phyloP scores from a whole-genome alignment of 73 alveolate species.

The Paramecium tetraurelia region DNA sequence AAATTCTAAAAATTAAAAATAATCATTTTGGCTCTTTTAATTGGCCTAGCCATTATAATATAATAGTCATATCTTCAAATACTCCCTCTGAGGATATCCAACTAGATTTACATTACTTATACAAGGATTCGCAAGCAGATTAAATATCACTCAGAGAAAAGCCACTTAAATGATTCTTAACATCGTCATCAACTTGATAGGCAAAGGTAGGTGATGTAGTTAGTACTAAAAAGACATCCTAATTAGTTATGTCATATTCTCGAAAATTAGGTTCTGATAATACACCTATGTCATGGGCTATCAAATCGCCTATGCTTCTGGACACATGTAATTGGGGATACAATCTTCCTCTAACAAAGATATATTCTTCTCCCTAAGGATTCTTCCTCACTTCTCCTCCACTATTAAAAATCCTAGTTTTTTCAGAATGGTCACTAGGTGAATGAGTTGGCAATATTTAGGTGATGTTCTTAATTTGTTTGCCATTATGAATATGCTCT shows the following conservation, averaged over 20 bases:
- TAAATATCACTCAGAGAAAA: not conserved
- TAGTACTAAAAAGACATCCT: constrained; percentile 64
- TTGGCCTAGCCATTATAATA: constrained; percentile 32
- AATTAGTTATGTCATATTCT: constrained; percentile 2
- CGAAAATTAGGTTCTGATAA: constrained; percentile 60
- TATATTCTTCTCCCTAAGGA: not conserved
- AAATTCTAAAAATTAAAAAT: not conserved
- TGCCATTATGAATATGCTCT: not conserved
- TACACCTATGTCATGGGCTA: constrained; percentile 82
- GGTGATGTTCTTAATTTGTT: not conserved
- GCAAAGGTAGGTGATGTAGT: constrained; percentile 52
- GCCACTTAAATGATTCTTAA: constrained; percentile 4
- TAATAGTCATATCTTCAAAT: constrained; percentile 45
- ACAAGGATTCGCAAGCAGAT: constrained; percentile 38
- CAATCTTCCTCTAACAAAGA: constrained; percentile 69
- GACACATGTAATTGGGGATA: constrained; percentile 75
- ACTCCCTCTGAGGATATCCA: not conserved
- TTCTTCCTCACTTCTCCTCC: constrained; percentile 47
- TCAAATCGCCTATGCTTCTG: constrained; percentile 73
- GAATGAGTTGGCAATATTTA: not conserved
- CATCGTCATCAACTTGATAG: not conserved
- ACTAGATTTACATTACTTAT: constrained; percentile 32
- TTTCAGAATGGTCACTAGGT: not conserved
- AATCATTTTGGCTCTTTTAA: constrained; percentile 26
- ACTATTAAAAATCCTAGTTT: constrained; percentile 10